Evolutionary conservation across 2,329 filamentous ascomycete genomes (phyloP), one percentile per base, ranked within the genome.

Genomic region (Neopestalotiopsis sp.): DNA sequence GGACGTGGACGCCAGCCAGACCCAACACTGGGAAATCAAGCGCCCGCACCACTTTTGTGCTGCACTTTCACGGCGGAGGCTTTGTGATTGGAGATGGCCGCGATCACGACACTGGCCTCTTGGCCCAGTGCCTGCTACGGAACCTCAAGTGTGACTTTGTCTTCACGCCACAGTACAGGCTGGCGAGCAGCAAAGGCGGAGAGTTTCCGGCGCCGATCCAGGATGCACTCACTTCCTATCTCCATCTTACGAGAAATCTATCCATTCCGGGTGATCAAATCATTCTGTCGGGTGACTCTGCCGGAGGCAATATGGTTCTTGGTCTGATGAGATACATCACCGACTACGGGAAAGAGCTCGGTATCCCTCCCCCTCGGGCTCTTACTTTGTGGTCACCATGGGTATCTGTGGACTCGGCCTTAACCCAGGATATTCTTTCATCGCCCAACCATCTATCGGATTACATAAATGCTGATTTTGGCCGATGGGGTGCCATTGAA

Each of bases 31-130:
- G n/a, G 1, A 14, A 34, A 42, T 13, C 13, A 38, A 10, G 59
- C n/a, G 14, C 10, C 12, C 1, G 12, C 59, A 62, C 14, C 12
- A 62, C 14, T 10, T 62, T 62, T 38, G 59, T 34, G 10, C 59
- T 62, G 14, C 59, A 62, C 34, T 62, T 62, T 42, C 59, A 62
- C 42, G 59, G 59, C n/a, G 59, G 59, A 28, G 59, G 59, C 59
- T 62, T 62, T 34, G 59, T 62, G 14, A 62, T 62, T 6, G 59
- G 59, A 1, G 59, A 62, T 14, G 59, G 59, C 24, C 59, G 59
- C 10, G 59, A 62, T 34, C 59, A 62, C n/a, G 59, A 62, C 34
- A 62, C 59, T 12, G 59, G 59, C 6, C 32, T 38, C n/a, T 17
- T 62, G 7, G 59, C 59, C n/a, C 30, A 34, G n/a, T 32, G 24